Evolutionary conservation across 2,329 filamentous ascomycete genomes (phyloP).

Genomic region (Botryotinia calthae): DNA sequence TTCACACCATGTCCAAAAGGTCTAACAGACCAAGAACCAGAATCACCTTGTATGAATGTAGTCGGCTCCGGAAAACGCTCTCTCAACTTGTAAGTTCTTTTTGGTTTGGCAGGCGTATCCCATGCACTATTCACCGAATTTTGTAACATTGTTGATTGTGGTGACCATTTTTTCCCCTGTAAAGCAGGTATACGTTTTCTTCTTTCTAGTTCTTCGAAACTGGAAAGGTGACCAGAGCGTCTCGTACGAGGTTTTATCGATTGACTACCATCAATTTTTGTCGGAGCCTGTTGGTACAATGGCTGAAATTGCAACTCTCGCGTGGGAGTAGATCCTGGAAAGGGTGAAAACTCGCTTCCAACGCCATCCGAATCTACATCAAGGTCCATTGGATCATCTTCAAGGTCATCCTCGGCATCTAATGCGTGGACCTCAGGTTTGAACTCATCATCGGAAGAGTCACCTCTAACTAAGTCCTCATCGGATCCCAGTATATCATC

Average conservation of each 20-base stretch:
- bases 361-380: conserved; percentile 14
- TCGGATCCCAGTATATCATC: conserved; percentile 10
- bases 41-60: conserved; percentile 35
- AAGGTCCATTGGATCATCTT: conserved; percentile 12
- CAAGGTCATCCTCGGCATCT: conserved; percentile 1
- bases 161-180: conserved; percentile 25
- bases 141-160: conserved; percentile 26
- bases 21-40: conserved; percentile 35
- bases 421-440: background rate
- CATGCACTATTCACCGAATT: conserved; percentile 35
- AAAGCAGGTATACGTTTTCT: conserved; percentile 5
- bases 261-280: background rate
- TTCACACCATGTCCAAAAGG: conserved; percentile 38
- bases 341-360: conserved; percentile 11
- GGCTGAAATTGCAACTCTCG: background rate
- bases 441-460: conserved; percentile 20
- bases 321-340: background rate
- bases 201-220: conserved; percentile 21
- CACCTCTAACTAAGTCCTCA: background rate
- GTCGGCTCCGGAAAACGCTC: conserved; percentile 34
- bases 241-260: background rate
- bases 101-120: conserved; percentile 23
- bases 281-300: background rate
- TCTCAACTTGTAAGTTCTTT: conserved; percentile 16
- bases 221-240: background rate